Evolutionary conservation across 257 asterid species (phyloP).

Genomic region (Nicotiana undulata): DNA sequence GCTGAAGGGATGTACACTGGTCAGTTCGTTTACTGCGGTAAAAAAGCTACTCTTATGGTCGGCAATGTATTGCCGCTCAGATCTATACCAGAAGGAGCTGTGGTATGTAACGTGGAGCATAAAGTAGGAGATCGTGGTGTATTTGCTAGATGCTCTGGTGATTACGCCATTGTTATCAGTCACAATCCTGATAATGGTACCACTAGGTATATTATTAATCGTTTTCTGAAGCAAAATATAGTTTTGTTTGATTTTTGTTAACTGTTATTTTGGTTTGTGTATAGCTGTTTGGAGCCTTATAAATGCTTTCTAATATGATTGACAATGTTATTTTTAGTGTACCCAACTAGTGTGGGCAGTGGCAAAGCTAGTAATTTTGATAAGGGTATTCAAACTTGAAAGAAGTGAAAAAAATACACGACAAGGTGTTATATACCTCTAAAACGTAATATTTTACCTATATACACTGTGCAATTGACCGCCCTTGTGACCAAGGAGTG

Average conservation of each 20-base stretch:
- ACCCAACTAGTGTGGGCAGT: not conserved
- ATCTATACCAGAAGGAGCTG: constrained; percentile 25
- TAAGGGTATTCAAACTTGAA: too few species aligned
- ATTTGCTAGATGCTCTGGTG: constrained; percentile 23
- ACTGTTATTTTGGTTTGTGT: too few species aligned
- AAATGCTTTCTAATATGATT: not conserved
- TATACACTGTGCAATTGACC: too few species aligned
- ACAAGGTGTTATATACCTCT: too few species aligned
- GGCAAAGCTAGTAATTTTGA: too few species aligned
- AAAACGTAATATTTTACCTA: too few species aligned
- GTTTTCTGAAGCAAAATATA: too few species aligned
- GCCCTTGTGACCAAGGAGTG: too few species aligned
- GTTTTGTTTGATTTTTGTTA: too few species aligned
- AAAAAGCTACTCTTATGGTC: constrained; percentile 23
- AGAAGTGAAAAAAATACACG: too few species aligned
- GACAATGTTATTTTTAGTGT: not conserved
- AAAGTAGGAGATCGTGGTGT: constrained; percentile 24
- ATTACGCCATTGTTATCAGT: constrained; percentile 26
- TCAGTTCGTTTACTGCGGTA: constrained; percentile 25
- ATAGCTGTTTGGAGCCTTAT: too few species aligned
- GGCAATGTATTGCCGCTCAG: constrained; percentile 26
- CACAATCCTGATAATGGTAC: constrained; percentile 29
- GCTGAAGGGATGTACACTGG: constrained; percentile 17
- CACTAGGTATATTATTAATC: constrained; percentile 6
- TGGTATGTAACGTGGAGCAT: constrained; percentile 24